Base-by-base conservation (phyloP, 257 asterid species). In the Knoxia roxburghii region DNA sequence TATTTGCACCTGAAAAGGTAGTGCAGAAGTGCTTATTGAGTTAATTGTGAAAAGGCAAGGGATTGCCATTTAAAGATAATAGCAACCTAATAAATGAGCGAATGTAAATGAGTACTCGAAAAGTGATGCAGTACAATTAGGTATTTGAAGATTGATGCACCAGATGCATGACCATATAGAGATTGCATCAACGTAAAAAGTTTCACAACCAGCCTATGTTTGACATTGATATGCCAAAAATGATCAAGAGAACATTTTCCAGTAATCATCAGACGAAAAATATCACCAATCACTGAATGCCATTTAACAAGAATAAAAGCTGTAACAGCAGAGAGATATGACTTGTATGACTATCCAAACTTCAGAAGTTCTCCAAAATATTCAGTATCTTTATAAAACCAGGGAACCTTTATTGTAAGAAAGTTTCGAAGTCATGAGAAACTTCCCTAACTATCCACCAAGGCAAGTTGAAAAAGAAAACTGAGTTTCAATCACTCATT, bases 1-100 rank as follows among this genome's bases (percentile, higher is more conserved):
- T 67, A 93, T 86, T 81, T 93, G 99, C n/a, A 93, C 90, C 99
- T 93, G 73, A 61, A 65, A 26, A 75, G 41, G 78, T 63, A 64
- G 49, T 35, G 4, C 30, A 64, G 57, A 37, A 64, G 49, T 27
- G 46, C 66, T 61, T 13, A 26, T 71, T 29, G 13, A 23, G 2
- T 39, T 43, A 61, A 3, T 63, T 49, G 24, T 64, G 43, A 64
- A 27, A 30, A 62, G 15, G 32, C 9, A 3, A 10, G 20, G 23
- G 14, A 20, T 7, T 41, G 55, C 24, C 7, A 64, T 13, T 65
- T 60, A 50, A 59, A 37, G 41, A n/a, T 30, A 57, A 5, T 23
- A 32, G 7, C 21, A 20, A 64, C 14, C 29, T 5, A 46, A 48
- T 26, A n/a, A 21, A 32, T 20, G 27, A 65, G 55, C n/a, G 24